Base-by-base conservation (phyloP, 495 filamentous ascomycete species). In the Podospora pseudopauciseta region DNA sequence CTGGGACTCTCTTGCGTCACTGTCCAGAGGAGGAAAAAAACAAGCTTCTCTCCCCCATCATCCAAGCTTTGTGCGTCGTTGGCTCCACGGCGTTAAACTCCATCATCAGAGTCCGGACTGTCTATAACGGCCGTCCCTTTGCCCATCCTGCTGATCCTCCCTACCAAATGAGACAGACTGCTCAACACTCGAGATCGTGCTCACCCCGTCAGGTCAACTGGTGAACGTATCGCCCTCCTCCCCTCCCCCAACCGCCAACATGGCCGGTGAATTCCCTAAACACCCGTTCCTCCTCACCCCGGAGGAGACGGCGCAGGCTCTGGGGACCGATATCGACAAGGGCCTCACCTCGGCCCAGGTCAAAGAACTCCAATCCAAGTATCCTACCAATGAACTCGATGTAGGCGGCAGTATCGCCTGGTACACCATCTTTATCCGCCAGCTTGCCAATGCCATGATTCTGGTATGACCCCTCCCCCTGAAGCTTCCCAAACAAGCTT, bases 401-500 rank as follows among this genome's bases (percentile, higher is more conserved):
- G 81, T 87, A 6, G 87, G 86, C 18, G 86, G 82, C 44, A 83
- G 80, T 28, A 83, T 89, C 27, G 79, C 83, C 32, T 87, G 88
- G 84, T 88, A 89, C 73, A 86, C 85, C 67, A 86, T 91, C 58
- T 81, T 91, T 11, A 78, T 88, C 58, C 88, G 88, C 67, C 88
- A 91, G 74, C 72, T 89, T 28, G 81, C 81, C 68, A 90, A 90
- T 84, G 86, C 88, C 66, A 90, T 91, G 87, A 86, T 88, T 66
- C 72, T 89, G 80, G 80, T 88, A 79, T 70, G 84, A 23, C 81
- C 7, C 2, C 53, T 27, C 55, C 2, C 18, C 9, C 18, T 58
- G 19, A 58, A 9, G 23, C 55, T 19, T 58, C 4, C 5, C 30
- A 32, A 32, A 32, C 30, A 32, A 20, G 23, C 34, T 28, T 27